Evolutionary conservation across 306 rosid genomes (phyloP).

Genomic region (Castanea mollissima): DNA sequence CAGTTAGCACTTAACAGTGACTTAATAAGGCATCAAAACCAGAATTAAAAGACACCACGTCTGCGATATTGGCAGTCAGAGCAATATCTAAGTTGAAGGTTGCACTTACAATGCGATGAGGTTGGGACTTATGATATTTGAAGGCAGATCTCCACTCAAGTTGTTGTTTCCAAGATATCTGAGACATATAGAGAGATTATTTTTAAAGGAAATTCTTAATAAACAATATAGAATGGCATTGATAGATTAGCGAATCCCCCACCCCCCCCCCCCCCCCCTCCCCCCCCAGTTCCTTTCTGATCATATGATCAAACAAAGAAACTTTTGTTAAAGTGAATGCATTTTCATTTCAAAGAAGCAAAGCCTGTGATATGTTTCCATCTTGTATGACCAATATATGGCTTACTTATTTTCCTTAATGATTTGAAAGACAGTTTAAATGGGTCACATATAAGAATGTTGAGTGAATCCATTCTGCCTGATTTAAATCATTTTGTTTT

Average conservation of each 20-base stretch:
- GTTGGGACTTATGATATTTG: slow-evolving; percentile 17
- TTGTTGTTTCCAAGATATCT: slow-evolving; percentile 40
- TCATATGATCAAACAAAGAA: not conserved
- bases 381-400: not conserved
- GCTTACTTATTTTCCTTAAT: not conserved
- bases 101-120: slow-evolving; percentile 36
- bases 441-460: not conserved
- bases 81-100: slow-evolving; percentile 5
- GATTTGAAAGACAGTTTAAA: not conserved
- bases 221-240: not conserved
- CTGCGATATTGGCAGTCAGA: not conserved
- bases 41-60: not conserved
- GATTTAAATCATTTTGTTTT: not conserved
- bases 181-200: not conserved
- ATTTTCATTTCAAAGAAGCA: not conserved
- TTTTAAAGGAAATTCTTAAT: not conserved
- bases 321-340: not conserved
- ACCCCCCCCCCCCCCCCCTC: too few species aligned
- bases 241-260: not conserved
- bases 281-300: not conserved
- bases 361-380: not conserved
- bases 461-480: not conserved
- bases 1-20: not conserved
- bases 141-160: slow-evolving; percentile 33
- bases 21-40: not conserved